Conservation (phyloP, 345 rosid genomes). For the Gossypium mustelinum region DNA sequence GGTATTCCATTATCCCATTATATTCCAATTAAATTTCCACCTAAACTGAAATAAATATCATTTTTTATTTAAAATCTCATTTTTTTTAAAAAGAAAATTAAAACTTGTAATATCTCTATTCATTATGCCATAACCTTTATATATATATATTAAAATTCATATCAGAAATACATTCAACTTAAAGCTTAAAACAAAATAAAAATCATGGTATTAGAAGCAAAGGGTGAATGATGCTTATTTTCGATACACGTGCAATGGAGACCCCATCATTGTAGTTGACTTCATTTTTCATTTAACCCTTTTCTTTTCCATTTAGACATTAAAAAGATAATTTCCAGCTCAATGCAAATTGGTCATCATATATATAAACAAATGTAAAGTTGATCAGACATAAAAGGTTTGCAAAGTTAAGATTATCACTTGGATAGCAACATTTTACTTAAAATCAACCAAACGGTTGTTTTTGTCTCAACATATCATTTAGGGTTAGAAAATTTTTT, state of each 20-base stretch:
- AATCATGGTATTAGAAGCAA: constrained; percentile 5
- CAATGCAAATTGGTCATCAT: constrained; percentile 17
- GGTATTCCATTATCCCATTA: too few species aligned
- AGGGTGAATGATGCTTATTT: constrained; percentile 20
- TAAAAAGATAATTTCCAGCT: background rate
- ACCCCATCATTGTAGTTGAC: constrained; percentile 21
- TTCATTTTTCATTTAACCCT: constrained; percentile 18
- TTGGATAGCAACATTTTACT: background rate
- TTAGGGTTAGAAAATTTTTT: background rate
- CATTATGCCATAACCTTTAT: too few species aligned
- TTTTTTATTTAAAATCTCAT: too few species aligned
- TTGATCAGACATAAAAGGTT: constrained; percentile 21
- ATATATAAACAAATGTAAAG: constrained; percentile 17
- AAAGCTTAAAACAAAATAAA: background rate
- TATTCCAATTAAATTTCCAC: too few species aligned
- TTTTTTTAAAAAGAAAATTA: too few species aligned
- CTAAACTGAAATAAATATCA: too few species aligned
- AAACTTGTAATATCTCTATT: too few species aligned
- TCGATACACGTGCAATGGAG: constrained; percentile 33
- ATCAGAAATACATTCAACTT: too few species aligned
- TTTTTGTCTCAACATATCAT: background rate
- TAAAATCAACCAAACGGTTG: background rate
- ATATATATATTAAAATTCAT: too few species aligned
- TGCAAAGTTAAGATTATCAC: background rate
- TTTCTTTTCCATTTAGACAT: background rate